A percentile compares a stretch with the other conserved stretches of the same genome.
phyloP scores from a whole-genome alignment of 495 filamentous ascomycete genomes.

The Xanthoparmelia taractica region DNA sequence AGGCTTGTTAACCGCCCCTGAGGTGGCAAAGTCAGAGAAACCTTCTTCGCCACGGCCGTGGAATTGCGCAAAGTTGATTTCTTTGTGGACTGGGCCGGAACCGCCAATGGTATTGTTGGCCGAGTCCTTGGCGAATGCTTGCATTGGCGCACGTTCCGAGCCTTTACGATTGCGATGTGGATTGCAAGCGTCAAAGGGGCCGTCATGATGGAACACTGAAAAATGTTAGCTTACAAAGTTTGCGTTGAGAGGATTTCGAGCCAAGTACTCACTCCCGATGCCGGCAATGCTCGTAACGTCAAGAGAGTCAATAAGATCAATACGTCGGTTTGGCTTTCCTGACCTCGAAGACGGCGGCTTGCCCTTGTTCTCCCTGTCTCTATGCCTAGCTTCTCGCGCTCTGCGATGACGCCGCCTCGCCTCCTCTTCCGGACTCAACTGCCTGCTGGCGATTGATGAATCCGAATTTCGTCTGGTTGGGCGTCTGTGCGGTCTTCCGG shows the following conservation, averaged over 20 bases:
- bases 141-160: conserved; percentile 80
- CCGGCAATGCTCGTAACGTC: conserved; percentile 97
- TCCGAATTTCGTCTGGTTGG: conserved; percentile 80
- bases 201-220: conserved; percentile 95
- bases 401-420: conserved; percentile 57
- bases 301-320: conserved; percentile 95
- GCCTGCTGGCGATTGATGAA: conserved; percentile 67
- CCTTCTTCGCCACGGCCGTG: conserved; percentile 78
- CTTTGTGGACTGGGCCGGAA: conserved; percentile 71
- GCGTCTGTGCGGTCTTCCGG: conserved; percentile 40
- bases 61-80: conserved; percentile 75
- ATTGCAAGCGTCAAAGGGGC: conserved; percentile 96
- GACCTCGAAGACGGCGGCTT: conserved; percentile 32
- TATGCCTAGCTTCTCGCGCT: conserved; percentile 58
- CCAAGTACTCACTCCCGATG: conserved; percentile 66
- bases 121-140: conserved; percentile 88
- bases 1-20: conserved; percentile 28
- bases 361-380: conserved; percentile 51
- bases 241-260: background rate
- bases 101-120: conserved; percentile 89
- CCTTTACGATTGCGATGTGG: conserved; percentile 88
- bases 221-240: conserved; percentile 9
- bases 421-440: conserved; percentile 65
- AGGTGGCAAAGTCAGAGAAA: conserved; percentile 64
- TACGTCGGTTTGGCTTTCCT: conserved; percentile 50